These are phyloP conservation scores for Penicillium sp. DNA, from an alignment of 2,329 filamentous ascomycete genomes.

Conservation along the genomic window DNA sequence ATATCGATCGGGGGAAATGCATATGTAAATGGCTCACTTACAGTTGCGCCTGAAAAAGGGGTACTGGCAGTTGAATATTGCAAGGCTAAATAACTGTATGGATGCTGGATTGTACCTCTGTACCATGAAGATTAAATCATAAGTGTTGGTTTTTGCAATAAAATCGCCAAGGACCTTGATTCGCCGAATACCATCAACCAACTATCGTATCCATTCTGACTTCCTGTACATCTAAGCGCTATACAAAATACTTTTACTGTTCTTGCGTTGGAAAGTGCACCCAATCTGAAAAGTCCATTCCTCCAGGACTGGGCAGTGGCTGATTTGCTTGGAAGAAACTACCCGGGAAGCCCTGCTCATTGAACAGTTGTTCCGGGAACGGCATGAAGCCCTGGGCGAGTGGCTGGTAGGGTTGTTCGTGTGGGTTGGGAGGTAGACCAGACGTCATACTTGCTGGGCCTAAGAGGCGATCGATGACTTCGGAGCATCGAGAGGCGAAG, in stretches of 20 bases:
- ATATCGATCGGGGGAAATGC: no score
- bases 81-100: no score
- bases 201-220: constrained; percentile 2
- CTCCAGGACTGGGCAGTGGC: constrained; percentile 26
- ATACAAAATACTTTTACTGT: constrained; percentile 14
- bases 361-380: constrained; percentile 40
- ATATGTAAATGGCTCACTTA: no score
- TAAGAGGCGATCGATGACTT: constrained; percentile 40
- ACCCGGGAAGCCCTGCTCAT: constrained; percentile 33
- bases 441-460: constrained; percentile 24
- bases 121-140: neutral
- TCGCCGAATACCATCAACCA: neutral
- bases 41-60: no score
- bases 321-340: constrained; percentile 37
- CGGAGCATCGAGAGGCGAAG: constrained; percentile 40
- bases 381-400: constrained; percentile 34
- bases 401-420: constrained; percentile 15
- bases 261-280: constrained; percentile 35
- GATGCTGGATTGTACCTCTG: no score
- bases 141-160: no score
- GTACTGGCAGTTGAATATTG: no score
- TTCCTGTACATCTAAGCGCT: neutral
- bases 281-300: constrained; percentile 44
- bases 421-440: constrained; percentile 8
- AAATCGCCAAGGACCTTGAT: neutral